Evolutionary conservation across 257 asterid species (phyloP).

Genomic region (Linderniella brevidens): DNA sequence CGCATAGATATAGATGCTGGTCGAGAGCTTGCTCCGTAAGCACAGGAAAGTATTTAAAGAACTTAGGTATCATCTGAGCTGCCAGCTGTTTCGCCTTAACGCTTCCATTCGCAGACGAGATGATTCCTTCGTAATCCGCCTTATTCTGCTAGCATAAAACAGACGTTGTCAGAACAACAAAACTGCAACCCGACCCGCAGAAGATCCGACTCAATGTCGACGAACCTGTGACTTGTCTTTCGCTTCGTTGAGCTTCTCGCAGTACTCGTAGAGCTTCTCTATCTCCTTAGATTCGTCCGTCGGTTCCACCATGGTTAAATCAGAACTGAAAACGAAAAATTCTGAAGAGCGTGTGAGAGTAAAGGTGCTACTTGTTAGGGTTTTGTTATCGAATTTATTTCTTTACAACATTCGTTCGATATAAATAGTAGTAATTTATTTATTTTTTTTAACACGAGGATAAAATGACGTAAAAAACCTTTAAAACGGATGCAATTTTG

Average conservation of each 20-base stretch:
- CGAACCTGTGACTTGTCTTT: slow-evolving; percentile 68
- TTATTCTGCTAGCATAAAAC: slow-evolving; percentile 25
- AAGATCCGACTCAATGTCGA: slow-evolving; percentile 3
- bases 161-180: background rate
- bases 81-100: slow-evolving; percentile 89
- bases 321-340: background rate
- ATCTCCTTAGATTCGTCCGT: slow-evolving; percentile 48
- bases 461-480: too few relatives aligned
- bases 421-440: too few relatives aligned
- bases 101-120: slow-evolving; percentile 69
- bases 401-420: too few relatives aligned
- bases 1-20: slow-evolving; percentile 60
- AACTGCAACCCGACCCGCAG: background rate
- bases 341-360: background rate
- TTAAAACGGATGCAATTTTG: too few relatives aligned
- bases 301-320: slow-evolving; percentile 32
- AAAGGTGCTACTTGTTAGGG: too few relatives aligned
- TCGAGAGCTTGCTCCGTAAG: slow-evolving; percentile 77
- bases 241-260: slow-evolving; percentile 66
- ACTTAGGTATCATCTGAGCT: slow-evolving; percentile 87
- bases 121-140: slow-evolving; percentile 66
- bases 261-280: slow-evolving; percentile 78
- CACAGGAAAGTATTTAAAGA: slow-evolving; percentile 60
- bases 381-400: too few relatives aligned
- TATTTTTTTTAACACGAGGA: too few relatives aligned